Evolutionary conservation across 139 green algal genomes (phyloP), one percentile per base, ranked within the genome.

Genomic region (Deuterostichococcus epilithicus): DNA sequence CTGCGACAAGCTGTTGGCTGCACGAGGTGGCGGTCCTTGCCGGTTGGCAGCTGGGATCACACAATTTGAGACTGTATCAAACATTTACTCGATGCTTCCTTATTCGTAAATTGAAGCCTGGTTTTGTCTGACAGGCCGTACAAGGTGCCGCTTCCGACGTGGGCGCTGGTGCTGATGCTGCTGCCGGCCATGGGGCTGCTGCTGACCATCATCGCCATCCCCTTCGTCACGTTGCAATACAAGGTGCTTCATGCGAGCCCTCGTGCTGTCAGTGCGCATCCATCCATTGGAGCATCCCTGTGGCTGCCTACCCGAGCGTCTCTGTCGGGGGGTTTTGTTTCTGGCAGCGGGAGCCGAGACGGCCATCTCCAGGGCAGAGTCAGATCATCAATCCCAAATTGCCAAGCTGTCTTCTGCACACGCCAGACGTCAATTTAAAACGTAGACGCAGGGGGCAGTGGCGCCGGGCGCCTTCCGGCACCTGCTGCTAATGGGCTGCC

Each of bases 101-200:
- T n/a, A n/a, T n/a, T n/a, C n/a, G n/a, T n/a, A n/a, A n/a, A n/a
- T n/a, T n/a, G n/a, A n/a, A n/a, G n/a, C n/a, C n/a, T n/a, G n/a
- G n/a, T n/a, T n/a, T n/a, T n/a, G n/a, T n/a, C n/a, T n/a, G 72
- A 76, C 52, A 85, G 86, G 15, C 87, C 87, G 0, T 91, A 75
- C 80, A 87, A 86, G 79, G 83, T 98, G 0, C 93, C 94, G 13
- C 84, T 98, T 30, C 86, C 88, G 23, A 88, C 84, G 2, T 93
- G 85, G 86, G 94, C 80, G 25, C 82, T 91, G 22, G 63, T 81
- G 1, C 75, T 95, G 32, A 93, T 98, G 90, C 83, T 97, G 32
- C 38, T 90, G 26, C 90, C 93, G 1, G 93, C 94, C 28, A 85
- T 81, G 4, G 23, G 83, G 0, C 82, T 98, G 67, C 88, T 98